Conservation (phyloP, 441 rosid genomes). For the Biscutella auriculata region DNA sequence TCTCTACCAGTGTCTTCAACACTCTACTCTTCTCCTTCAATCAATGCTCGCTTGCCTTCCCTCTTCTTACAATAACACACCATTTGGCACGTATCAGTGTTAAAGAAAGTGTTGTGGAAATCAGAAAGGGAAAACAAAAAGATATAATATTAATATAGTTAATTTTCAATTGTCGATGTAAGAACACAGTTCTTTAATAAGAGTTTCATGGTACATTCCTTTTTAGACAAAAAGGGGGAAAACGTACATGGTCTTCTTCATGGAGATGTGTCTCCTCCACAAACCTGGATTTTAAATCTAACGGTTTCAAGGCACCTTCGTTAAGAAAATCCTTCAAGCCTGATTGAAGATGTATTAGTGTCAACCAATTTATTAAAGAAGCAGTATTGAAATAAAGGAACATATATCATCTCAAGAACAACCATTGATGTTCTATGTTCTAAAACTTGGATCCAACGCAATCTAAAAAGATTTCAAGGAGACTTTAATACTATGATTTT, state of each 20-base stretch:
- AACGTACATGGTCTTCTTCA: conserved; percentile 33
- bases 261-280: conserved; percentile 27
- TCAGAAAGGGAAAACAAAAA: neutral
- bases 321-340: conserved; percentile 24
- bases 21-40: too few species aligned
- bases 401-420: neutral
- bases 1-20: too few species aligned
- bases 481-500: too few species aligned
- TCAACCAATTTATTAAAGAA: neutral
- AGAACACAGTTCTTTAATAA: neutral
- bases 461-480: neutral
- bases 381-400: neutral
- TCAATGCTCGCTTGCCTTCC: too few species aligned
- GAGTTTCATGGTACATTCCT: neutral
- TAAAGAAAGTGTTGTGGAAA: neutral
- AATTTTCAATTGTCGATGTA: neutral
- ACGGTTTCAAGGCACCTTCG: conserved; percentile 23
- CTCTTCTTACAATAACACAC: too few species aligned
- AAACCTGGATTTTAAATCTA: conserved; percentile 25
- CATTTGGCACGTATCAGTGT: too few species aligned
- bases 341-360: conserved; percentile 37
- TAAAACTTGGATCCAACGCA: neutral
- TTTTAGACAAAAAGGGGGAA: neutral
- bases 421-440: neutral
- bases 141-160: too few species aligned